A percentile compares a stretch with the other conserved stretches of the same genome.
Conservation (phyloP, 2,329 filamentous ascomycete genomes). For the Alternaria hordeiaustralica region DNA sequence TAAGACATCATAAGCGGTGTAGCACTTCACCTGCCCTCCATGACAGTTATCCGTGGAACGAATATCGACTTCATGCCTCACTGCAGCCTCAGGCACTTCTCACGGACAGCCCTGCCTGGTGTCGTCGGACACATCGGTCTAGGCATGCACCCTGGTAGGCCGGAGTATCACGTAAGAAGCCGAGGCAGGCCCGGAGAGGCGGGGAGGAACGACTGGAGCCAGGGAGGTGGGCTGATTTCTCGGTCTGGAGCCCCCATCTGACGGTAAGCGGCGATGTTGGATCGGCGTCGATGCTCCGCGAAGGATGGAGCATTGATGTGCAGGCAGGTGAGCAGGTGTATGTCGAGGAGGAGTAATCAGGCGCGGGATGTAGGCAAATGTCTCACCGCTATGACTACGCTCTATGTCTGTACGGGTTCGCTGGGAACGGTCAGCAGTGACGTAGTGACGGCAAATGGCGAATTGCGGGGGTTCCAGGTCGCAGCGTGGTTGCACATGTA, state of each 20-base stretch:
- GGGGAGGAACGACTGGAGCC: background rate
- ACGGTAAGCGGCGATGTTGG: conserved; percentile 1
- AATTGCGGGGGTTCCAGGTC: background rate
- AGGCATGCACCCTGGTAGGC: background rate
- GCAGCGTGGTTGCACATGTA: background rate
- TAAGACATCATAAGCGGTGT: accelerated
- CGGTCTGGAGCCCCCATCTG: background rate
- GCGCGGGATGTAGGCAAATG: background rate
- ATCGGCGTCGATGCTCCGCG: background rate
- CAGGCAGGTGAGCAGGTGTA: background rate
- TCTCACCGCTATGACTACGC: background rate
- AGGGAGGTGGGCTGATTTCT: background rate
- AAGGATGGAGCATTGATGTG: background rate
- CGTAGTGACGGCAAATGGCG: background rate
- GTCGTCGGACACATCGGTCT: background rate
- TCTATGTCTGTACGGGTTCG: background rate
- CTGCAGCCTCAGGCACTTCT: background rate
- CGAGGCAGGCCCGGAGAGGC: conserved; percentile 2
- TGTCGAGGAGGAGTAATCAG: background rate
- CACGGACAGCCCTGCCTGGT: background rate
- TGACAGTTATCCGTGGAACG: accelerated
- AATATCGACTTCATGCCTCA: background rate
- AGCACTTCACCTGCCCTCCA: background rate
- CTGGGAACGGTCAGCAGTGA: conserved; percentile 6
- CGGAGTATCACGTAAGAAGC: conserved; percentile 2